Evolutionary conservation across 2,329 filamentous ascomycete genomes (phyloP), one percentile per base, ranked within the genome.

Genomic region (Colletotrichum camelliae): DNA sequence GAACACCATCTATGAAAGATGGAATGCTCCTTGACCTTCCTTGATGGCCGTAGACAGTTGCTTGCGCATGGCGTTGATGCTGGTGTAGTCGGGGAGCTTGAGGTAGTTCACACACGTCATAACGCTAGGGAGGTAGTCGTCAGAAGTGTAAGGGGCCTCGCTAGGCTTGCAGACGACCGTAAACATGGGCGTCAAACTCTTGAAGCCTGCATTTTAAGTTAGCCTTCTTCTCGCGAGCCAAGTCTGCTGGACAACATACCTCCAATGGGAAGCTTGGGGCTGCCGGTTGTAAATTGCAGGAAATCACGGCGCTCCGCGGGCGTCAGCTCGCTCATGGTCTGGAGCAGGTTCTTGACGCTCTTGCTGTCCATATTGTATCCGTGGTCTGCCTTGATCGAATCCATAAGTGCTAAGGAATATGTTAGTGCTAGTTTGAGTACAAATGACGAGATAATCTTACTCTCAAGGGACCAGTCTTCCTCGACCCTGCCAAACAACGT

Each of bases 51-150:
- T 94, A 78, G 91, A 92, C 70, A 99, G 89, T 84, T 95, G 95
- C 83, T 94, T 91, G 81, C 91, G 93, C 85, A 99, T 92, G 67
- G 94, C 89, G 2, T 95, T 91, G 77, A 98, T 87, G 79, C 88
- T 92, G 79, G 93, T 96, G 86, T 99, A 99, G 85, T 99, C 95
- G 24, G 97, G 97, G 82, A 99, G 90, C 86, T 99, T 99, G 81
- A 99, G 92, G 84, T 99, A 99, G 85, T 99, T 99, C 85, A 98
- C 97, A 84, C 97, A 99, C 13, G 97, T 99, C 97, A 99, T 99
- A 84, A 99, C 97, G 83, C 96, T 98, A 15, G 97, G 97, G n/a
- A 99, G 90, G 81, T 98, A 99, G 86, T 99, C 97, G 82, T 99
- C 97, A 6, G 96, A 96, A 5, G 93, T 94, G 84, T 96, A 97